Evolutionary conservation across 805 yeast species (phyloP).

Genomic region (Novakomyces olei): DNA sequence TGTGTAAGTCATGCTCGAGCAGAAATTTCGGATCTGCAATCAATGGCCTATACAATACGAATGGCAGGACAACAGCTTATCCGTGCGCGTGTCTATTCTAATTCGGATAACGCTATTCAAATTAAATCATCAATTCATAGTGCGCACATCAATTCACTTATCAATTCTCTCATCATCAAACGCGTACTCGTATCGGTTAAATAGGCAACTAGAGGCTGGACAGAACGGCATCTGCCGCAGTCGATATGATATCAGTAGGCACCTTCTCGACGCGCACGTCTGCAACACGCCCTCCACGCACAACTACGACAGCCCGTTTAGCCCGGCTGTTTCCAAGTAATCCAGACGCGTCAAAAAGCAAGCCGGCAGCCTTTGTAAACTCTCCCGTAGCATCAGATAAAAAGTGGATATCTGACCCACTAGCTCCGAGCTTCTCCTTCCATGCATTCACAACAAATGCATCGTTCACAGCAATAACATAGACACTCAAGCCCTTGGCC

Average conservation of each 20-base stretch:
- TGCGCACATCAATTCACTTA: no score
- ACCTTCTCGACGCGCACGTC: slow-evolving; percentile 12
- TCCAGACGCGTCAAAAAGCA: slow-evolving; percentile 51
- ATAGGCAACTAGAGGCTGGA: background rate
- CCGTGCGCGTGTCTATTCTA: no score
- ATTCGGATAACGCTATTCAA: no score
- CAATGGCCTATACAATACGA: no score
- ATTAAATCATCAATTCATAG: no score
- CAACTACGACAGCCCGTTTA: slow-evolving; percentile 52
- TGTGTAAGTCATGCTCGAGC: no score
- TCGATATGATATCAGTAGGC: background rate
- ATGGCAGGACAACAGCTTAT: no score
- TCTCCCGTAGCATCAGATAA: slow-evolving; percentile 66
- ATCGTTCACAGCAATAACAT: slow-evolving; percentile 64
- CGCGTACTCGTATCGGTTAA: no score
- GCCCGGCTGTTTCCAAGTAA: slow-evolving; percentile 59
- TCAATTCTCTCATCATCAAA: no score
- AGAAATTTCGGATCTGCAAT: no score
- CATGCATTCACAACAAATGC: slow-evolving; percentile 70
- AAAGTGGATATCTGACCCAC: slow-evolving; percentile 24
- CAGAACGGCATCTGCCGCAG: slow-evolving; percentile 2
- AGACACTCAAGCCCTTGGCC: slow-evolving; percentile 45
- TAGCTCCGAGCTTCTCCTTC: slow-evolving; percentile 24
- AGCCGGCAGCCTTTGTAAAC: slow-evolving; percentile 41
- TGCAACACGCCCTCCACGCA: slow-evolving; percentile 51